Evolutionary conservation across 2,329 filamentous ascomycete species (phyloP).

Genomic region (Elsinoe perseae): DNA sequence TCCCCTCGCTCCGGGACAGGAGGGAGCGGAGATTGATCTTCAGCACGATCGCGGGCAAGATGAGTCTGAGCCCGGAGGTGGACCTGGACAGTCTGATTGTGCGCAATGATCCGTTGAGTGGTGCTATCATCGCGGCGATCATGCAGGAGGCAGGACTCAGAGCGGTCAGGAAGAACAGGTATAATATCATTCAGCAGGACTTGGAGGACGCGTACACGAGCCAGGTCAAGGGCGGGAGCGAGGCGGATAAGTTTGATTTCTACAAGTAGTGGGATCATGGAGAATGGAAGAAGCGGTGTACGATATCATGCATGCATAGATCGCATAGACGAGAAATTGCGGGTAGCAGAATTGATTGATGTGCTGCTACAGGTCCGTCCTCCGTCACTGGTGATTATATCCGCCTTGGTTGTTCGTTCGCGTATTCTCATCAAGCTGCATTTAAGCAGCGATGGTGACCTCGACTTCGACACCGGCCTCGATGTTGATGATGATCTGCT

Average conservation of each 20-base stretch:
- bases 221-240: slow-evolving; percentile 80
- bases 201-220: slow-evolving; percentile 94
- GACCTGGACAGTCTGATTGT: slow-evolving; percentile 95
- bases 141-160: slow-evolving; percentile 97
- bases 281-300: not conserved
- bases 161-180: slow-evolving; percentile 93
- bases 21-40: slow-evolving; percentile 95
- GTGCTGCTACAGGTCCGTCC: slow-evolving; percentile 11
- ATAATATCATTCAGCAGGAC: slow-evolving; percentile 97
- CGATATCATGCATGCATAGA: slow-evolving; percentile 14
- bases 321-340: slow-evolving; percentile 13
- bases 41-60: slow-evolving; percentile 91
- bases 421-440: slow-evolving; percentile 8
- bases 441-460: slow-evolving; percentile 80
- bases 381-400: slow-evolving; percentile 5
- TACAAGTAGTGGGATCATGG: slow-evolving; percentile 58
- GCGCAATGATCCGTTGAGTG: slow-evolving; percentile 88
- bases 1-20: slow-evolving; percentile 87
- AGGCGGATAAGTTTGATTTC: slow-evolving; percentile 77
- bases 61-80: slow-evolving; percentile 94
- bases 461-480: slow-evolving; percentile 89
- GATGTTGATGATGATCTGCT: slow-evolving; percentile 95
- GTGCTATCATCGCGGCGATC: slow-evolving; percentile 93
- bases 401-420: not conserved
- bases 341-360: slow-evolving; percentile 14